Evolutionary conservation across 2,329 filamentous ascomycete genomes (phyloP), one percentile per base, ranked within the genome.

Genomic region (Elsinoe fawcettii): DNA sequence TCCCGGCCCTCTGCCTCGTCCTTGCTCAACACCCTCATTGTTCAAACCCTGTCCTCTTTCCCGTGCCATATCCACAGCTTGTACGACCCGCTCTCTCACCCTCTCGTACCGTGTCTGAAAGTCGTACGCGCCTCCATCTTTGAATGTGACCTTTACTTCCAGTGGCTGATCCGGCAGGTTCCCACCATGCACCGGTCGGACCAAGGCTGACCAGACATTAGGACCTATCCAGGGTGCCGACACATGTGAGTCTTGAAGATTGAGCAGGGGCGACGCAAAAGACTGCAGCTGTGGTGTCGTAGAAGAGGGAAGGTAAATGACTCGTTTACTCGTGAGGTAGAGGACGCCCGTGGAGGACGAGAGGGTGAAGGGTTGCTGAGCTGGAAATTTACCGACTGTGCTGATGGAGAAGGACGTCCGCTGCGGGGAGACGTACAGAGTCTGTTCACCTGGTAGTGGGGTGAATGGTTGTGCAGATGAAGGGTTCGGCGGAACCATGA

Each of bases 51-150:
- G 61, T 2, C 85, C 85, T 61, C 79, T 83, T 65, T 87, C 86
- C 57, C 85, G 74, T 30, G 85, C 85, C 59, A 87, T 80, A 57
- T 93, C 88, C 36, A 90, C 82, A 6, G 85, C 89, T 65, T 96
- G 89, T 62, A 86, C 81, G 57, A 96, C 74, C 5, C 90, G 81
- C 67, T 95, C 91, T 68, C 89, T 90, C 62, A 96, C 84, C 57
- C 87, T 80, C 65, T 95, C 89, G 67, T 91, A 96, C 55, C 82
- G 82, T 53, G 83, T 81, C 65, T 91, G 86, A 67, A 95, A 97
- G 64, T 96, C 90, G 70, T 87, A 93, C 59, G 91, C 91, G n/a
- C 92, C 92, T 43, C 92, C 92, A 61, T 97, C 91, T 68, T 90
- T 91, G 77, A 97, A 97, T 20, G 86, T 90, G 65, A 96, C 80